phyloP scores from a whole-genome alignment of 2,329 filamentous ascomycete species.

The Neonectria magnoliae region DNA sequence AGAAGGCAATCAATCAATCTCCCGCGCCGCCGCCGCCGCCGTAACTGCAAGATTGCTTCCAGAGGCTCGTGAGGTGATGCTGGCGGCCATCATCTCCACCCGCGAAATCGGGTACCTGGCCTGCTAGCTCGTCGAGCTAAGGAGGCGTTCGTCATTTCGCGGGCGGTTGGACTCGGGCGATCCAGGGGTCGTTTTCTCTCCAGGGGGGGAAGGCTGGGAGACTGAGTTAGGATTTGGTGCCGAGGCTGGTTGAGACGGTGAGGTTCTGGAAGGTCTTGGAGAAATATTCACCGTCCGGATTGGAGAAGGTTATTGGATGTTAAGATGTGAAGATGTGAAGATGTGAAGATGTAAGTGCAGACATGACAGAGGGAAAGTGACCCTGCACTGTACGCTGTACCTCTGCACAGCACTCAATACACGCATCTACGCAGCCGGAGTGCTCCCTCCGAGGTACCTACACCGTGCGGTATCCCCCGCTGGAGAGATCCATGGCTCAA shows the following conservation, averaged over 20 bases:
- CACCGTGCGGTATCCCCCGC: not conserved
- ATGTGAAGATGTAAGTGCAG: not conserved
- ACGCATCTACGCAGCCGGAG: not conserved
- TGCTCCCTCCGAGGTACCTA: not conserved
- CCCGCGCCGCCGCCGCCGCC: not conserved
- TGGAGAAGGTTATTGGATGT: no score
- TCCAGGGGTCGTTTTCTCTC: slow-evolving; percentile 8
- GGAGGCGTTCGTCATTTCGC: slow-evolving; percentile 5
- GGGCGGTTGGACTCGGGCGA: slow-evolving; percentile 1
- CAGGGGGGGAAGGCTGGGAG: not conserved
- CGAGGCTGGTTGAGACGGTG: not conserved
- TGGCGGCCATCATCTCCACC: slow-evolving; percentile 13
- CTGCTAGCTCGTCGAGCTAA: slow-evolving; percentile 1
- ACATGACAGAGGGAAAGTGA: not conserved
- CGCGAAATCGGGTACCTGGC: slow-evolving; percentile 2
- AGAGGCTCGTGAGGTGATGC: not conserved
- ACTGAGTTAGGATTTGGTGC: not conserved
- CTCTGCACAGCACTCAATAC: not conserved
- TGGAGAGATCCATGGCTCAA: not conserved
- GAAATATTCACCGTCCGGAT: not conserved
- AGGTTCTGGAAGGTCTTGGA: not conserved
- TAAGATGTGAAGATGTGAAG: not conserved
- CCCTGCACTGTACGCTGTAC: not conserved
- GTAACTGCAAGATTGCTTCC: not conserved
- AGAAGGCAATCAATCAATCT: slow-evolving; percentile 4